A percentile compares a stretch with the other conserved stretches of the same genome.
phyloP scores from a whole-genome alignment of 164 flowering plant genomes.

The Aristolochia contorta region DNA sequence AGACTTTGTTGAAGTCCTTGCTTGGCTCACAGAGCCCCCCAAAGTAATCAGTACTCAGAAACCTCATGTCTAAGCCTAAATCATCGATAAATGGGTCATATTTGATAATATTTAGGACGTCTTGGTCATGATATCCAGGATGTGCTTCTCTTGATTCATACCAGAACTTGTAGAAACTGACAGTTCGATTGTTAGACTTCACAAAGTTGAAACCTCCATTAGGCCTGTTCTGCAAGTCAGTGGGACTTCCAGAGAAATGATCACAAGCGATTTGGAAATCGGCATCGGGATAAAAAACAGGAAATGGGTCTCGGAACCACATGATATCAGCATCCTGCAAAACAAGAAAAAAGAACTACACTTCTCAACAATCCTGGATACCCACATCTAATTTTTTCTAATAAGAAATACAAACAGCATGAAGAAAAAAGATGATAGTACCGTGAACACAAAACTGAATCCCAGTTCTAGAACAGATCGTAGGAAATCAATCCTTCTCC shows the following conservation, averaged over 20 bases:
- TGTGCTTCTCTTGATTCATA: slow-evolving; percentile 34
- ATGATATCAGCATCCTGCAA: slow-evolving; percentile 81
- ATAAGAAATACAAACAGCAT: neutral
- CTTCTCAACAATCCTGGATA: neutral
- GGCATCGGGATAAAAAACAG: slow-evolving; percentile 42
- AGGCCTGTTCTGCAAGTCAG: slow-evolving; percentile 39
- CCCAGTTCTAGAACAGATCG: slow-evolving; percentile 65
- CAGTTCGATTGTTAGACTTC: slow-evolving; percentile 51
- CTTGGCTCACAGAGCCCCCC: slow-evolving; percentile 83
- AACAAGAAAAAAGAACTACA: neutral
- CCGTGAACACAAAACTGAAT: slow-evolving; percentile 73
- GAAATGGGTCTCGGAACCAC: slow-evolving; percentile 83
- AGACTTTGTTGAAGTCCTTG: slow-evolving; percentile 50
- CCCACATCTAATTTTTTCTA: neutral
- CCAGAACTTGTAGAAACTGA: slow-evolving; percentile 75
- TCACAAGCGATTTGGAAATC: slow-evolving; percentile 92
- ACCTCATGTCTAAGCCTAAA: slow-evolving; percentile 47
- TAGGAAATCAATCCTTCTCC: slow-evolving; percentile 70
- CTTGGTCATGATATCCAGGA: slow-evolving; percentile 69
- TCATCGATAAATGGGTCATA: slow-evolving; percentile 24
- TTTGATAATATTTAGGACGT: slow-evolving; percentile 66
- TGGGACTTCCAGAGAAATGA: slow-evolving; percentile 40
- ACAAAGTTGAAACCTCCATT: slow-evolving; percentile 83
- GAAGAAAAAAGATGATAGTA: slow-evolving; percentile 13
- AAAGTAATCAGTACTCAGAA: slow-evolving; percentile 60